Base-by-base conservation (phyloP, 106 monocot species). In the Dioscorea zingiberensis region DNA sequence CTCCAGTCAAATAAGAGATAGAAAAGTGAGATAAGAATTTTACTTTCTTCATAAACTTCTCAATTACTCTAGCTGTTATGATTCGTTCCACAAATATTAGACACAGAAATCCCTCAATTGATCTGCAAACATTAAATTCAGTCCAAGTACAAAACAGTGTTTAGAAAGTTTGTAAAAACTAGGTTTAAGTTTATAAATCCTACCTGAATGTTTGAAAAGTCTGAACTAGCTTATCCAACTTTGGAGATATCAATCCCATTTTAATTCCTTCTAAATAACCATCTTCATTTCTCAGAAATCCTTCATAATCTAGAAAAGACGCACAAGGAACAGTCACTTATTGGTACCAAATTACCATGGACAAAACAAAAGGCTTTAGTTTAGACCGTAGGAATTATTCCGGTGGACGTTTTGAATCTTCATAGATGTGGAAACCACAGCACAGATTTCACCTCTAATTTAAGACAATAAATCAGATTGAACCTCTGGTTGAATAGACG, bases 1-100 rank as follows among this genome's bases (percentile, higher is more conserved):
- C 91, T 67, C 94, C 94, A 80, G 91, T 88, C 55, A 97, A 77
- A 69, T 92, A 89, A 22, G 88, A 85, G 66, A 81, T 75, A 13
- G 58, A 58, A 55, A 92, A 71, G 73, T 88, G 76, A 25, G 92
- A 88, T 47, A 92, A 82, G 67, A 21, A 72, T 54, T 27, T 27
- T 15, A 80, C 58, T 68, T 77, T 85, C 68, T 83, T 88, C 10
- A 92, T 62, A 4, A 97, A 62, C 3, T 64, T 47, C 48, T 83
- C 80, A n/a, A 92, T 59, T 19, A 88, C 92, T 76, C 71, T 83
- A 47, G 88, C 97, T 29, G 79, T 89, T 65, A 92, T 86, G 48
- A 79, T 89, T 72, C 86, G 78, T 60, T 97, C 97, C 6, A 97
- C 83, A 77, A 92, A 97, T 54, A 97, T 77, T 26, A 92, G 81